Conservation (phyloP, 2,329 filamentous ascomycete genomes). For the Ophiostoma angusticollis region DNA sequence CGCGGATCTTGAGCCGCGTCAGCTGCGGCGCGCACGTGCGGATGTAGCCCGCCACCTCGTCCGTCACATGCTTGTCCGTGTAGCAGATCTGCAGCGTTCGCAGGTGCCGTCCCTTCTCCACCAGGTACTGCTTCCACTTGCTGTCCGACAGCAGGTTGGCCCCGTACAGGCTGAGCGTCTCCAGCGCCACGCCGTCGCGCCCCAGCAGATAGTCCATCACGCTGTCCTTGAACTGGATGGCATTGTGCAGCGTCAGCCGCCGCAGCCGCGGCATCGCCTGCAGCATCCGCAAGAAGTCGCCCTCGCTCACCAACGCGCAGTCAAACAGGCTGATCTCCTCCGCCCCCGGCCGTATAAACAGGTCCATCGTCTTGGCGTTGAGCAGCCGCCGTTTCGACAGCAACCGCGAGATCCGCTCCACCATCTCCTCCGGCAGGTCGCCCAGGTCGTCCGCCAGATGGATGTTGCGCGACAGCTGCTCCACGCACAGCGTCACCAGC, state of each 20-base stretch:
- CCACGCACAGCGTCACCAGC: constrained; percentile 50
- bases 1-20: constrained; percentile 62
- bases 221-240: constrained; percentile 81
- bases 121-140: constrained; percentile 61
- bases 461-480: constrained; percentile 50
- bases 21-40: constrained; percentile 53
- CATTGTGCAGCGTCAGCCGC: constrained; percentile 64
- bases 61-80: constrained; percentile 69
- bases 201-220: constrained; percentile 71
- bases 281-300: constrained; percentile 73
- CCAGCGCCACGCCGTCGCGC: constrained; percentile 50
- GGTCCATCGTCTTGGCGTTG: constrained; percentile 37
- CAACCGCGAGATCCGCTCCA: constrained; percentile 47
- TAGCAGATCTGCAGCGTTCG: constrained; percentile 65
- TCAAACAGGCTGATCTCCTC: constrained; percentile 45
- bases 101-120: constrained; percentile 50
- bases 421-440: constrained; percentile 38
- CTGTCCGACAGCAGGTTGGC: constrained; percentile 70
- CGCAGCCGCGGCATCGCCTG: constrained; percentile 57
- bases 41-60: constrained; percentile 53
- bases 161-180: constrained; percentile 65
- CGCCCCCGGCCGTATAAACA: constrained; percentile 42
- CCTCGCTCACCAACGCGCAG: constrained; percentile 49
- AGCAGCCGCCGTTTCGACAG: constrained; percentile 49
- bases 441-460: constrained; percentile 49